Evolutionary conservation across 2,329 filamentous ascomycete species (phyloP).

Genomic region (Alternaria infectoria): DNA sequence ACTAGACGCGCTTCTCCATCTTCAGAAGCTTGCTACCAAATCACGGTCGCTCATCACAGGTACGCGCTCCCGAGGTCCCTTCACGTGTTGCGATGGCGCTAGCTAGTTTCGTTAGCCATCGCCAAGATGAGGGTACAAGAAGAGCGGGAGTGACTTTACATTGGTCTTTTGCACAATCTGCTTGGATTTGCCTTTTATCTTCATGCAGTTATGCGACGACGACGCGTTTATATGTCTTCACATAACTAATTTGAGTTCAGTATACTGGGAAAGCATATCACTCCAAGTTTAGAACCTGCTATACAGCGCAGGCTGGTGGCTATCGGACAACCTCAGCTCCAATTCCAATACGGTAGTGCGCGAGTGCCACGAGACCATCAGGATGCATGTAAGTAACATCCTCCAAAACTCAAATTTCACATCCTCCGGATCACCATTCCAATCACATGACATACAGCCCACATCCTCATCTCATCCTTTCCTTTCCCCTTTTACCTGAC

Average conservation of each 20-base stretch:
- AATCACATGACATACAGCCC: neutral
- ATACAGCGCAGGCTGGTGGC: neutral
- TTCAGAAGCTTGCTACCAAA: neutral
- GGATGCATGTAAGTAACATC: neutral
- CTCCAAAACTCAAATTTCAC: too few relatives aligned
- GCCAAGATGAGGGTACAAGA: neutral
- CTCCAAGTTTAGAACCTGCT: neutral
- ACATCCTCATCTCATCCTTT: neutral
- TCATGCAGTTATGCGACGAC: neutral
- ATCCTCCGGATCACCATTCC: neutral
- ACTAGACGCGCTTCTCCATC: neutral
- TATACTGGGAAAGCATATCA: neutral
- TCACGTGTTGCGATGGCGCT: neutral
- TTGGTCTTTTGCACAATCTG: neutral
- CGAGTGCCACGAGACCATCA: neutral
- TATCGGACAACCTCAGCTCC: rapidly evolving
- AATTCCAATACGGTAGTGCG: too few relatives aligned
- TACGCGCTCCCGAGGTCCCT: neutral
- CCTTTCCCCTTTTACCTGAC: too few relatives aligned
- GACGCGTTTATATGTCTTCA: neutral
- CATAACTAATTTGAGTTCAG: neutral
- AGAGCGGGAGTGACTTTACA: neutral
- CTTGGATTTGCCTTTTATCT: too few relatives aligned
- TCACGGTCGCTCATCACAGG: neutral
- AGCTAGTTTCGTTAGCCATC: neutral